Base-by-base conservation (phyloP, 1,284 basidiomycete species). In the Ganoderma resinaceum region DNA sequence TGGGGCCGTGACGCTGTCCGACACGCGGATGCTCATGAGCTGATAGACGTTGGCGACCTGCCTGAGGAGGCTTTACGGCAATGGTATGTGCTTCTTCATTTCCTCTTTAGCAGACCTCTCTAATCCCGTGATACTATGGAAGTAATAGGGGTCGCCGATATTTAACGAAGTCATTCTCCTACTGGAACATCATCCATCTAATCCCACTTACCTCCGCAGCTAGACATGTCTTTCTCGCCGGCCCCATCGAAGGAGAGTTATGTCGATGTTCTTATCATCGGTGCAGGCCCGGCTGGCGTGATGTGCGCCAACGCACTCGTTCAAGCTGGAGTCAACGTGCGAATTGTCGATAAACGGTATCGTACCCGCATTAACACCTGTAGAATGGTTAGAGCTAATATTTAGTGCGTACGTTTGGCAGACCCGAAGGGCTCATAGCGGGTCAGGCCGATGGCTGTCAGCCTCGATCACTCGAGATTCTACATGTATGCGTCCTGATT, bases 381-480 rank as follows among this genome's bases (percentile, higher is more conserved):
- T 31, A 23, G 20, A 20, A 3, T 29, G 23, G 11, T 20, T n/a
- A 14, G 20, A n/a, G 2, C 35, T 42, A 3, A 58, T n/a, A 0
- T 18, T 53, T 26, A 40, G n/a, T 23, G 0, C 0, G 46, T 29
- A 12, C 2, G 43, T 20, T 7, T 52, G 49, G n/a, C 66, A 93
- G 91, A 70, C 85, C 89, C 3, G 70, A 73, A 18, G 88, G 85
- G 72, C 85, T 93, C 20, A 76, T 83, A 40, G 87, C 88, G 7
- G 93, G 93, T 20, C 92, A 94, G 76, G 93, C 92, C 0, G 93
- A 95, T 75, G 93, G 92, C 6, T 90, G 94, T 61, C 91, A 93
- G 75, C 91, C 91, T 1, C 85, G 92, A 38, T 92, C 91, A 0
- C 86, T 94, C 60, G 93, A 95, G 78, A 88, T 94, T 3, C 79